These are phyloP conservation scores for Vitis vinifera DNA, from an alignment of 164 flowering plant species.

Conservation along the genomic window DNA sequence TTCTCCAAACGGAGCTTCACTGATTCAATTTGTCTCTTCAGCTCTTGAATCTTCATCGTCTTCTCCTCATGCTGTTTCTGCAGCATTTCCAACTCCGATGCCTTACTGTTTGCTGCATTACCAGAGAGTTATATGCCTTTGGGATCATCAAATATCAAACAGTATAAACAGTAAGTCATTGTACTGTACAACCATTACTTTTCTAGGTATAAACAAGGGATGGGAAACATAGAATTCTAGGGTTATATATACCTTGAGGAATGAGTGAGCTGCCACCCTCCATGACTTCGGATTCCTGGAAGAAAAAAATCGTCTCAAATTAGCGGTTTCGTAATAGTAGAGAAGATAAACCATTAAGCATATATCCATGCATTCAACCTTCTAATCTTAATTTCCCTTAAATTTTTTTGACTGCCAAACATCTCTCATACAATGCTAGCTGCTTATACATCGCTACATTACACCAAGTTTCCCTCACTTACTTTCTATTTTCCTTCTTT, in stretches of 20 bases:
- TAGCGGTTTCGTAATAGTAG: neutral
- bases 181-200: too few species aligned
- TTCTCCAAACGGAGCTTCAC: constrained; percentile 10
- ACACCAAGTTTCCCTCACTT: neutral
- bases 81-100: constrained; percentile 16
- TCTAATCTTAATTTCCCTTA: too few species aligned
- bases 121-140: too few species aligned
- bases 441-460: neutral
- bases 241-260: neutral
- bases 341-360: neutral
- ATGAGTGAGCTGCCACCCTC: constrained; percentile 1
- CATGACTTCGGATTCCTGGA: neutral
- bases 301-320: neutral
- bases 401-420: neutral
- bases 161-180: too few species aligned
- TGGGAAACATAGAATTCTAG: too few species aligned
- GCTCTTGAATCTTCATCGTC: constrained; percentile 13
- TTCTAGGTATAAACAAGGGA: too few species aligned
- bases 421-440: neutral
- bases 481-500: neutral
- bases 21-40: constrained; percentile 11
- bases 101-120: too few species aligned
- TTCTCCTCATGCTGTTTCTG: constrained; percentile 20
- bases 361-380: too few species aligned
- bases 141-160: too few species aligned